phyloP scores from a whole-genome alignment of 257 asterid genomes.

The Ehretia macrophylla region DNA sequence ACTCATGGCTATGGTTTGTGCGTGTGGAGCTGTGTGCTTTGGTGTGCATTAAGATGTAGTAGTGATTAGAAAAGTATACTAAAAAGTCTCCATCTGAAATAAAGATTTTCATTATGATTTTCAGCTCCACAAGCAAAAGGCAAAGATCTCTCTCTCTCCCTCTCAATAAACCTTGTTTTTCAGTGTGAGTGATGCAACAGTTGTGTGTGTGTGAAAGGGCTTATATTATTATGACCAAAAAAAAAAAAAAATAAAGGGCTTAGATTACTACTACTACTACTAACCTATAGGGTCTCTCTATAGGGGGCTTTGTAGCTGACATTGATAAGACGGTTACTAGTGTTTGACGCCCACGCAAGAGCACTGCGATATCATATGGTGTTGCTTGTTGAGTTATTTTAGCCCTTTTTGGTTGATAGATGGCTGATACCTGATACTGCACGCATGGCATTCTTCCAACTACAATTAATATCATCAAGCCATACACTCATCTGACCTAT shows the following conservation, averaged over 20 bases:
- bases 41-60: neutral
- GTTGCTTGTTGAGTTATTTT: neutral
- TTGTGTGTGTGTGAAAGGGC: neutral
- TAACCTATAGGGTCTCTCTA: neutral
- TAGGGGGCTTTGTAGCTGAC: constrained; percentile 26
- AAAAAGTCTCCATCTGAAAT: constrained; percentile 1
- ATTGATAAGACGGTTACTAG: constrained; percentile 65
- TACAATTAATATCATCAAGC: neutral
- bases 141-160: too few species aligned
- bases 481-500: neutral
- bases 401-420: constrained; percentile 4
- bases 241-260: too few species aligned
- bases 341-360: constrained; percentile 69
- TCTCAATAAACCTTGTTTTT: constrained; percentile 52
- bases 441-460: constrained; percentile 1
- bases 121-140: constrained; percentile 40
- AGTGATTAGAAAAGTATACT: neutral
- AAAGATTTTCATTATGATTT: constrained; percentile 18
- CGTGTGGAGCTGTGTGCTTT: neutral
- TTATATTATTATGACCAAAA: too few species aligned
- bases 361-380: constrained; percentile 13
- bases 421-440: constrained; percentile 9
- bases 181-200: constrained; percentile 35
- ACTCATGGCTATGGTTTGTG: neutral
- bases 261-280: neutral